Evolutionary conservation across 2,329 filamentous ascomycete genomes (phyloP), one percentile per base, ranked within the genome.

Genomic region (Lecanicillium sp.): DNA sequence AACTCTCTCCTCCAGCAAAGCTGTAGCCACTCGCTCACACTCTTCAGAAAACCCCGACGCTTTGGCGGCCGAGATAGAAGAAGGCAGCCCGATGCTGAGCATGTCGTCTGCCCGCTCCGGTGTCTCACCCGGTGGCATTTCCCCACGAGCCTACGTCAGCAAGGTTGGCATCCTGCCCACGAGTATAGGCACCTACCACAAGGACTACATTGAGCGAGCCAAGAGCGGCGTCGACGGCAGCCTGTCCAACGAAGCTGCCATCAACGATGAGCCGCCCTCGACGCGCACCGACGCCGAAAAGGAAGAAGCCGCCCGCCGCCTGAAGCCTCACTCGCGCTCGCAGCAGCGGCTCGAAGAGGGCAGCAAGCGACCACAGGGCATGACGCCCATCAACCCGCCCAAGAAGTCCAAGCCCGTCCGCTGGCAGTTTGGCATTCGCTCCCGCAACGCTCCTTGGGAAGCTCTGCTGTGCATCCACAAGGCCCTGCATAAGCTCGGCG

Each of bases 361-460:
- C 41, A 74, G 55, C 55, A 75, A 64, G 46, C 69, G 76, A 28
- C 78, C 78, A 4, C 74, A 79, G 41, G 70, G 72, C 15, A 71
- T 82, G 65, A 82, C 78, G 3, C 77, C 77, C 1, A 73, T 80
- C 34, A 64, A 70, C 37, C 77, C 79, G 3, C 59, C 69, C 4
- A 87, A 85, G 66, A 88, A 86, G 59, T 64, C 72, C 5, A 88
- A 86, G 54, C 84, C 84, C 1, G 86, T 89, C 13, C 87, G 90
- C 48, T 98, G 92, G 92, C 92, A 98, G 58, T 98, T 98, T 57
- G 92, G 92, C 41, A 98, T 98, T 45, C 79, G 92, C 28, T 95
- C 87, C 33, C 80, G 92, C 35, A 98, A 97, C 54, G 84, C 87
- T 40, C 92, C 92, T 1, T 87, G 89, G 52, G 92, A 98, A 59